Base-by-base conservation (phyloP, 495 filamentous ascomycete species). In the Trichoderma erinaceum region DNA sequence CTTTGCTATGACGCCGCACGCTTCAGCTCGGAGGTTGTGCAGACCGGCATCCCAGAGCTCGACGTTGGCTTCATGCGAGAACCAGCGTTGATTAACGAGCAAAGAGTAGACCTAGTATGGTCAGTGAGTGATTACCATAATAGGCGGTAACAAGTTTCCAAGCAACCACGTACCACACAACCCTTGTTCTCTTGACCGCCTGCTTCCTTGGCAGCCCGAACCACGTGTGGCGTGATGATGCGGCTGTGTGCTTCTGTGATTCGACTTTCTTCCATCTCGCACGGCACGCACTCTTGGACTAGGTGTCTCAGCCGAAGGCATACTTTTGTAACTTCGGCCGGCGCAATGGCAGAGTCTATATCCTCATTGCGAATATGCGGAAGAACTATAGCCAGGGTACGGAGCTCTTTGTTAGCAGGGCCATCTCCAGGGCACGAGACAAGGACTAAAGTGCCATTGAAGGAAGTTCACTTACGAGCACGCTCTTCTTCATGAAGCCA, bases 1-100 rank as follows among this genome's bases (percentile, higher is more conserved):
- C 82, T 97, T 99, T n/a, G 96, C 92, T 66, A 99, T 90, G 50
- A 97, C 87, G 77, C 98, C 95, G 75, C 91, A 95, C n/a, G 96
- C 93, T 21, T 85, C 78, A 10, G 92, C 92, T 23, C 94, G 85
- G 27, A 90, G 80, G 64, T 88, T 75, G 74, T 96, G 92, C 48
- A 99, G 81, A 64, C 92, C 90, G 4, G 93, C 87, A 76, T 99
- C 93, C 89, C 92, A 98, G 10, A 97, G 85, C 81, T 98, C 95
- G 25, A 89, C 75, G 23, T 82, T 68, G 13, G 92, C 87, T 77
- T 98, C 93, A 21, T 84, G 85, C 71, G 88, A 88, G 78, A 97
- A 99, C 95, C 95, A 99, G 68, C 88, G 85, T 73, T 94, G 87
- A 75, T 91, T 96, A 27, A 98, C 85, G 1, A 99, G 85, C 68